These are phyloP conservation scores for Elsinoe ampelina DNA, from an alignment of 2,329 filamentous ascomycete species.

Conservation along the genomic window DNA sequence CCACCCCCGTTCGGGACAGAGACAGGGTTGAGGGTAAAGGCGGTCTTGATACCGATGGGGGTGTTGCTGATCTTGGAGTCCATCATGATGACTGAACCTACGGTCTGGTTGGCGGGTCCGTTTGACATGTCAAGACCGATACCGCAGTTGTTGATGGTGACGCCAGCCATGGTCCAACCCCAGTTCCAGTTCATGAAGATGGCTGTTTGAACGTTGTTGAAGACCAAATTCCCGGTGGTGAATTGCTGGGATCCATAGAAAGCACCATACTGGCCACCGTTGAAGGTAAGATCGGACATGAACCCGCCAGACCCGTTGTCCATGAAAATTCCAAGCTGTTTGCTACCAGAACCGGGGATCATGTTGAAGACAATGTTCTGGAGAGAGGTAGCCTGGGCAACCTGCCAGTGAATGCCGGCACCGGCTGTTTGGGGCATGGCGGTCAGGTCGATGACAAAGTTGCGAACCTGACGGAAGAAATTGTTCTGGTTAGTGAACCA, in stretches of 20 bases:
- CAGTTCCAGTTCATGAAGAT: slow-evolving; percentile 49
- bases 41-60: slow-evolving; percentile 64
- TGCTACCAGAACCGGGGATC: slow-evolving; percentile 35
- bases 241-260: slow-evolving; percentile 58
- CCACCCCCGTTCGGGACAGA: slow-evolving; percentile 63
- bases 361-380: slow-evolving; percentile 55
- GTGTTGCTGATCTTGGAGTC: slow-evolving; percentile 75
- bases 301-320: slow-evolving; percentile 54
- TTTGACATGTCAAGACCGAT: slow-evolving; percentile 43
- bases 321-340: slow-evolving; percentile 52
- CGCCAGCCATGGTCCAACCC: slow-evolving; percentile 41
- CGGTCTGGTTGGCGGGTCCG: slow-evolving; percentile 50
- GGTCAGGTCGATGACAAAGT: slow-evolving; percentile 43
- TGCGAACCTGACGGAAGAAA: slow-evolving; percentile 47
- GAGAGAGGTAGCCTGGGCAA: slow-evolving; percentile 48
- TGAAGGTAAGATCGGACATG: slow-evolving; percentile 50
- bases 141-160: slow-evolving; percentile 38
- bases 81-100: slow-evolving; percentile 74
- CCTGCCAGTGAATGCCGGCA: slow-evolving; percentile 44
- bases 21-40: slow-evolving; percentile 57
- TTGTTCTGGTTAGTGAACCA: slow-evolving; percentile 48
- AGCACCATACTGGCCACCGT: slow-evolving; percentile 51
- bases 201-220: slow-evolving; percentile 41
- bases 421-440: slow-evolving; percentile 27
- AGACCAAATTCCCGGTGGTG: slow-evolving; percentile 42